A percentile compares a stretch with the other conserved stretches of the same genome.
These are phyloP conservation scores for Didymella lethalis DNA, from an alignment of 2,329 filamentous ascomycete species.

Conservation along the genomic window DNA sequence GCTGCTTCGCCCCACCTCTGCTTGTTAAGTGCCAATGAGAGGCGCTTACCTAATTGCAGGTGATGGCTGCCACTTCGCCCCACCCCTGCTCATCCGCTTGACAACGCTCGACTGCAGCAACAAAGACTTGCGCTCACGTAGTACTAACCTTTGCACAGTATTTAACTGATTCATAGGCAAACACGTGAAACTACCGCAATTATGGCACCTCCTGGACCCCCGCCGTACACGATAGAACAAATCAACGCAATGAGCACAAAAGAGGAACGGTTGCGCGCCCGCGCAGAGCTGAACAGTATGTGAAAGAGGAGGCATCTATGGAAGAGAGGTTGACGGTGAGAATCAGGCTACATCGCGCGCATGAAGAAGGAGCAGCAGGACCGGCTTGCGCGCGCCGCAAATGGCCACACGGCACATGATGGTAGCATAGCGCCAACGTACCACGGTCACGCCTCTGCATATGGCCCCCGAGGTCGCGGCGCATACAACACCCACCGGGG, in stretches of 20 bases:
- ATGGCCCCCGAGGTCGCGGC: conserved; percentile 10
- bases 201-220: conserved; percentile 37
- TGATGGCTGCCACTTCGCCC: conserved; percentile 3
- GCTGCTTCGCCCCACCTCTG: conserved; percentile 9
- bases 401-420: conserved; percentile 12
- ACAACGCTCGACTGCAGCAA: conserved; percentile 9
- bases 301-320: conserved; percentile 20
- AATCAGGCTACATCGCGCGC: conserved; percentile 31
- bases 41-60: neutral
- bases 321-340: conserved; percentile 20
- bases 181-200: conserved; percentile 12
- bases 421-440: conserved; percentile 5
- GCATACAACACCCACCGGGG: conserved; percentile 3
- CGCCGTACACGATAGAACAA: conserved; percentile 38
- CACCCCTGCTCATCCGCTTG: conserved; percentile 3
- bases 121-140: conserved; percentile 19
- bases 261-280: conserved; percentile 31
- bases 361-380: conserved; percentile 34
- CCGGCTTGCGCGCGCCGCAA: conserved; percentile 16
- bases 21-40: conserved; percentile 4
- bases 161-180: conserved; percentile 15
- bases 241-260: conserved; percentile 35
- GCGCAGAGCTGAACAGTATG: conserved; percentile 41
- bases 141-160: conserved; percentile 21
- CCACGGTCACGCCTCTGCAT: neutral